Base-by-base conservation (phyloP, 2,329 filamentous ascomycete species). In the Tolypocladium inflatum region DNA sequence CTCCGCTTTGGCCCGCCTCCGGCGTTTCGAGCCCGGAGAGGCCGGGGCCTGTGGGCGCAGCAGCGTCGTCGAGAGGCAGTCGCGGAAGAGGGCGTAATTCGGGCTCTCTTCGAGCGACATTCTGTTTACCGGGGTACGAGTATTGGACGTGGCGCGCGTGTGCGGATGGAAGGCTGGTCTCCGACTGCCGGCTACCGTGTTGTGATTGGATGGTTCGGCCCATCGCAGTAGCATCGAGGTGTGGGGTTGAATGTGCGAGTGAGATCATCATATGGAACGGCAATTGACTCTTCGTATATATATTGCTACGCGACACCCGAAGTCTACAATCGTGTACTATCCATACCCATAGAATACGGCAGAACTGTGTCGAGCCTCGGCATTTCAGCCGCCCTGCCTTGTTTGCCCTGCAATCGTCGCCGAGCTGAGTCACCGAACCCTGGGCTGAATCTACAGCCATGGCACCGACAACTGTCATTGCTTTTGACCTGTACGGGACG, bases 401-500 rank as follows among this genome's bases (percentile, higher is more conserved):
- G 17, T 50, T 33, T 26, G 13, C 43, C 43, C 43, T 30, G 15
- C 7, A 48, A 33, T 17, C 26, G 19, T 17, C 23, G n/a, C 48
- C 43, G 7, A 55, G 50, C 50, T 41, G 57, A 55, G 53, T 43
- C 21, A 35, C 48, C 26, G 19, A 17, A n/a, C 21, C 21, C 42
- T 3, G 42, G 21, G 19, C 19, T 43, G 45, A 30, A 2, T 41
- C 19, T 17, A 26, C 30, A 45, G 17, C 23, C 30, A 70, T 70
- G 68, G 45, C 61, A 26, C 61, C 70, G 51, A 73, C 68, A 51
- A 7, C 35, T 19, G 72, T 86, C 53, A 76, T 91, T 57, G 88
- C 86, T 1, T 90, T 92, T 62, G 88, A 92, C 65, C 77, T 89
- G 2, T 91, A 91, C 70, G 88, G 87, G 57, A 91, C 88, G 2